Percentiles rank a stretch among this genome's conserved stretches.
Evolutionary conservation across 2,329 filamentous ascomycete species (phyloP).

Genomic region (Acephala macrosclerotiorum): DNA sequence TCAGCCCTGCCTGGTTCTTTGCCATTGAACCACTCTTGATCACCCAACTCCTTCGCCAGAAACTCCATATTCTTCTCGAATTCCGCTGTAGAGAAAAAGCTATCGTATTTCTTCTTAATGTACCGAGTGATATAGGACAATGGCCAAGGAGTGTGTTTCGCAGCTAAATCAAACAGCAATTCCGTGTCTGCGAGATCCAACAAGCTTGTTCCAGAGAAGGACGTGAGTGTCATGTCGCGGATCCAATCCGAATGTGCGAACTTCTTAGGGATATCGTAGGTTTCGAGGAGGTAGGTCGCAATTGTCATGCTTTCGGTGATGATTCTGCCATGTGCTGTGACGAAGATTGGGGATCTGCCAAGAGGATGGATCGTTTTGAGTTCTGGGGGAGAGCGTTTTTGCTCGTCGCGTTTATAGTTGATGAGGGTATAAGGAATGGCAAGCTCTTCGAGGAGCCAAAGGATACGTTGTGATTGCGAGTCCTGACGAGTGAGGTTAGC

Average conservation of each 20-base stretch:
- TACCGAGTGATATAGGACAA: constrained; percentile 31
- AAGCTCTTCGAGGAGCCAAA: constrained; percentile 75
- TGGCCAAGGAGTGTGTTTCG: constrained; percentile 38
- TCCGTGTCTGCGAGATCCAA: constrained; percentile 35
- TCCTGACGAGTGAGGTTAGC: constrained; percentile 49
- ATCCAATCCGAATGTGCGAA: constrained; percentile 42
- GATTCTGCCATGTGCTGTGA: constrained; percentile 39
- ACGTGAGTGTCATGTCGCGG: constrained; percentile 41
- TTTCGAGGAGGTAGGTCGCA: constrained; percentile 43
- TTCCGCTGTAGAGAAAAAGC: constrained; percentile 33
- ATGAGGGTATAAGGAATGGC: constrained; percentile 73
- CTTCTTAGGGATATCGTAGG: constrained; percentile 39
- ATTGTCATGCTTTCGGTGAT: constrained; percentile 45
- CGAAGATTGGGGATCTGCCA: constrained; percentile 82
- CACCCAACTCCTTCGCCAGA: constrained; percentile 37
- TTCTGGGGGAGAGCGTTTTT: constrained; percentile 73
- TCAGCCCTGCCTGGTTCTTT: constrained; percentile 43
- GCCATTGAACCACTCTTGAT: constrained; percentile 44
- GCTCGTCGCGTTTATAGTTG: constrained; percentile 68
- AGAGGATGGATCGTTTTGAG: constrained; percentile 77
- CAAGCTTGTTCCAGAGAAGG: constrained; percentile 41
- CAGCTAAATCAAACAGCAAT: constrained; percentile 38
- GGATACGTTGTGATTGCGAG: constrained; percentile 71
- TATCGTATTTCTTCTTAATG: constrained; percentile 30
- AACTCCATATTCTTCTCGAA: constrained; percentile 34